A percentile compares a stretch with the other conserved stretches of the same genome.
phyloP scores from a whole-genome alignment of 1,139 yeast species.

The Candida labiduridarum region DNA sequence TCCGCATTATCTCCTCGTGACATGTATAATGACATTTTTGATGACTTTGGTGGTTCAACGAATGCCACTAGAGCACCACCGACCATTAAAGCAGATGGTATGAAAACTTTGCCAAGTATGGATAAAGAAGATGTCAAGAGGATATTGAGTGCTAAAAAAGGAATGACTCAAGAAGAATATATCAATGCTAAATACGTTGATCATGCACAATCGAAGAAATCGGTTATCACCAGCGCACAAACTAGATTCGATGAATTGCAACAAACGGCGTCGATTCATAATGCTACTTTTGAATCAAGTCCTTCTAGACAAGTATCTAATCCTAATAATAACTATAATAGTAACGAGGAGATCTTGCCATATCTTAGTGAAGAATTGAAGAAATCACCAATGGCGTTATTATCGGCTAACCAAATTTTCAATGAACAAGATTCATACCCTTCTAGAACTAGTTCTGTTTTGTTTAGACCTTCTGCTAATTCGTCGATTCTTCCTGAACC shows the following conservation, averaged over 20 bases:
- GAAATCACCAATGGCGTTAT: constrained; percentile 36
- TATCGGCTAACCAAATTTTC: constrained; percentile 40
- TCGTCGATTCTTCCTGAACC: constrained; percentile 37
- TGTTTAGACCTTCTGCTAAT: constrained; percentile 14
- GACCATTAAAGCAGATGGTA: constrained; percentile 43
- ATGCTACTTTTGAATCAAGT: constrained; percentile 34
- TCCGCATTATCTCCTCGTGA: constrained; percentile 40
- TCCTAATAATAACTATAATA: neutral
- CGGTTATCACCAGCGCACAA: constrained; percentile 34
- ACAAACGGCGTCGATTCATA: constrained; percentile 46
- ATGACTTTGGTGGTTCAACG: constrained; percentile 28
- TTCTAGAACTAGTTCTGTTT: constrained; percentile 11
- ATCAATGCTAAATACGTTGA: constrained; percentile 38
- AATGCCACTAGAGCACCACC: constrained; percentile 29
- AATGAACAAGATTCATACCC: constrained; percentile 24
- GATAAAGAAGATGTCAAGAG: constrained; percentile 50
- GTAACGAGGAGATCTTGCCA: constrained; percentile 20
- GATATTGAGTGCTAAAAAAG: constrained; percentile 41
- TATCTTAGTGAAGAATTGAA: constrained; percentile 39
- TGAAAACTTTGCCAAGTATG: constrained; percentile 51
- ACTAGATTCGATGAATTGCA: constrained; percentile 34
- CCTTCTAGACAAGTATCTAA: constrained; percentile 14
- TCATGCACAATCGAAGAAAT: constrained; percentile 26
- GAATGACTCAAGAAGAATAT: constrained; percentile 47
- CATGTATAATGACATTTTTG: constrained; percentile 46